These are phyloP conservation scores for Polychytrium aggregatum DNA, from an alignment of 192 early-diverging fungal genomes.

Conservation along the genomic window DNA sequence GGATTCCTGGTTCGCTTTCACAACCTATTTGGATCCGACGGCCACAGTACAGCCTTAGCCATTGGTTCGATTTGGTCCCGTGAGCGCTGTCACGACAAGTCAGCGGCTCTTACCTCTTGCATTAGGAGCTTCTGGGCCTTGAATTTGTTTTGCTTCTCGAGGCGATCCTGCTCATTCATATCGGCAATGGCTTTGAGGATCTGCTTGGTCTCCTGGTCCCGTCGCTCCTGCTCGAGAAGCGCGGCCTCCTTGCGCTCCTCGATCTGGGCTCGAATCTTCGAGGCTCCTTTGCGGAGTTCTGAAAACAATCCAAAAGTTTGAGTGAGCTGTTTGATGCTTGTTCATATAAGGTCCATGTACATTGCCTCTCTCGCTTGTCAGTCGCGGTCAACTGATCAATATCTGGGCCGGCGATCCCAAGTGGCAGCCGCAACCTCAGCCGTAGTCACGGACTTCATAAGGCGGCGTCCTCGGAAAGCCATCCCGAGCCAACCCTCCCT, in stretches of 20 bases:
- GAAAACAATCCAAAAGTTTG: too few relatives aligned
- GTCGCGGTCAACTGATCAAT: too few relatives aligned
- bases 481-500: too few relatives aligned
- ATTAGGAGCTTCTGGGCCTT: conserved; percentile 28
- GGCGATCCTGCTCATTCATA: conserved; percentile 30
- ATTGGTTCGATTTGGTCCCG: neutral
- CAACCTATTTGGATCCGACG: conserved; percentile 13
- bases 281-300: conserved; percentile 40
- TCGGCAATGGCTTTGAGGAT: conserved; percentile 37
- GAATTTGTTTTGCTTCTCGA: conserved; percentile 34
- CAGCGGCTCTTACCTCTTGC: conserved; percentile 19
- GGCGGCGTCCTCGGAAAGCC: too few relatives aligned
- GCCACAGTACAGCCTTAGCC: neutral
- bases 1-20: conserved; percentile 38
- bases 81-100: neutral
- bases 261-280: conserved; percentile 42
- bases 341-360: too few relatives aligned
- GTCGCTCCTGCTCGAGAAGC: conserved; percentile 37
- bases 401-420: too few relatives aligned
- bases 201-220: conserved; percentile 47
- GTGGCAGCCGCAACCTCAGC: too few relatives aligned
- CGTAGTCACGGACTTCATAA: too few relatives aligned
- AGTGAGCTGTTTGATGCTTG: too few relatives aligned
- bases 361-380: too few relatives aligned
- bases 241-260: conserved; percentile 42